Evolutionary conservation across 768 basidiomycete species (phyloP).

Genomic region (Mrakia gelida): DNA sequence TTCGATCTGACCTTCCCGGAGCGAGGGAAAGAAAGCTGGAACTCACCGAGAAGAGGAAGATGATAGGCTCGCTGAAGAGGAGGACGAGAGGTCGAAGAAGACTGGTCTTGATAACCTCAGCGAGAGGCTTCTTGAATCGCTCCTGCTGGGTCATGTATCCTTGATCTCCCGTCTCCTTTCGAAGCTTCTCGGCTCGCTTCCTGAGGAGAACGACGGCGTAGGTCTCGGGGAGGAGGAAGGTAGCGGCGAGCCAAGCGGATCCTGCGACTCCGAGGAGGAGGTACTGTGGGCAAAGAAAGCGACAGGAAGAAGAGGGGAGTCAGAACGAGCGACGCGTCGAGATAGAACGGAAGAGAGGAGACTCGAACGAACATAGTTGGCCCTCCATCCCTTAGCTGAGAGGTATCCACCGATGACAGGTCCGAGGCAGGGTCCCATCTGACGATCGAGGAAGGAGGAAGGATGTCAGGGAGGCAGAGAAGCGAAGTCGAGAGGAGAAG

Average conservation of each 20-base stretch:
- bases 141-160: slow-evolving; percentile 39
- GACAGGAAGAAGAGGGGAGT: no score
- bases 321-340: background rate
- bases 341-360: no score
- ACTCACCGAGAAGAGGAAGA: slow-evolving; percentile 34
- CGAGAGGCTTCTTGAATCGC: slow-evolving; percentile 35
- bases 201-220: slow-evolving; percentile 29
- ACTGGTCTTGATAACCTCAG: slow-evolving; percentile 38
- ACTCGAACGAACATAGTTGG: background rate
- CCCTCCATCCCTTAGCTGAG: background rate
- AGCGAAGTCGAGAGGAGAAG: background rate
- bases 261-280: background rate
- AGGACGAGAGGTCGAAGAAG: slow-evolving; percentile 40
- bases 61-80: slow-evolving; percentile 41
- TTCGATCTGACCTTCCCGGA: no score
- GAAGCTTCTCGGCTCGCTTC: slow-evolving; percentile 28
- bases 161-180: slow-evolving; percentile 35
- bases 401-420: slow-evolving; percentile 10
- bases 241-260: background rate
- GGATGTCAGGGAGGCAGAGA: background rate
- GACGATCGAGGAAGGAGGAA: background rate
- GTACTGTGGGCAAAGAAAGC: background rate
- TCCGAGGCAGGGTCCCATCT: slow-evolving; percentile 18
- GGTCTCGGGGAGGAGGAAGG: slow-evolving; percentile 22
- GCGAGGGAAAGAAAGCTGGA: background rate